Evolutionary conservation across 257 asterid genomes (phyloP).

Genomic region (Solanum virginianum): DNA sequence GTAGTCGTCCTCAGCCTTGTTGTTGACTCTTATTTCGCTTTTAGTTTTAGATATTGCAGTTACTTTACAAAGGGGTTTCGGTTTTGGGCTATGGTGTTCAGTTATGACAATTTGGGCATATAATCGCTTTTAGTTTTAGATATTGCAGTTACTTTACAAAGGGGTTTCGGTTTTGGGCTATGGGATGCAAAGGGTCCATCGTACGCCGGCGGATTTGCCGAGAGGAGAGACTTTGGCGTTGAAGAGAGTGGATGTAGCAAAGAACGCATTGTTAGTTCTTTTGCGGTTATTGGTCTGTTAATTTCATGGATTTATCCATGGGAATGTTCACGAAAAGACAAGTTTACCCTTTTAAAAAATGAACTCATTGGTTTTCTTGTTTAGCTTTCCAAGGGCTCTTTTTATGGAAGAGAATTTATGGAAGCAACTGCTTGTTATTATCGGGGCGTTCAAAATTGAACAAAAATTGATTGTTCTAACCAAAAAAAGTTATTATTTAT

Average conservation of each 20-base stretch:
- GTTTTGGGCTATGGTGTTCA: neutral
- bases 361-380: neutral
- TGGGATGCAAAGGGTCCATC: neutral
- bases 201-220: slow-evolving; percentile 13
- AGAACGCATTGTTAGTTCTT: slow-evolving; percentile 18
- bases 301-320: neutral
- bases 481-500: no score
- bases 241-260: slow-evolving; percentile 13
- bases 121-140: slow-evolving; percentile 3
- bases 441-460: no score
- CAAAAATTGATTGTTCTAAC: no score
- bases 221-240: slow-evolving; percentile 3
- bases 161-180: neutral
- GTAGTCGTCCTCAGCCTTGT: slow-evolving; percentile 50
- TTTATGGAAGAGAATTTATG: neutral
- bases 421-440: no score
- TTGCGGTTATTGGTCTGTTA: neutral
- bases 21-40: slow-evolving; percentile 25
- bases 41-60: neutral
- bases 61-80: neutral
- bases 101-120: no score
- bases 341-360: neutral
- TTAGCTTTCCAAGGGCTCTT: neutral
- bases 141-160: neutral
- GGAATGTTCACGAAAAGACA: neutral